Evolutionary conservation across 768 basidiomycete species (phyloP).

Genomic region (Exsudoporus frostii): DNA sequence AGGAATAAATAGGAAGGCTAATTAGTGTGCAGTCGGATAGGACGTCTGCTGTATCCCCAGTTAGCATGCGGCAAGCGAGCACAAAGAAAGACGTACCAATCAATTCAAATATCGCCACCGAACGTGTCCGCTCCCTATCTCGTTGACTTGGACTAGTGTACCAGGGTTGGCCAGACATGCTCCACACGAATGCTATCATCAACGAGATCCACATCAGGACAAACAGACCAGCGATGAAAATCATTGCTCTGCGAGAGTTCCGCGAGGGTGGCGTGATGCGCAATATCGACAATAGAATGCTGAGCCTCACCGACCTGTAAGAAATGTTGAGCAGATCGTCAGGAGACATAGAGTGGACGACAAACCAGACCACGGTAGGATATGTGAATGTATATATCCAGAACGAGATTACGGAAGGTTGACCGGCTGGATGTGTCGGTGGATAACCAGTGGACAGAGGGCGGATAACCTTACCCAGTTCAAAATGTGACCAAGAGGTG

Average conservation of each 20-base stretch:
- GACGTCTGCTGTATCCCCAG: constrained; percentile 15
- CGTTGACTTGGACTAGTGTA: neutral
- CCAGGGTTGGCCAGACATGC: neutral
- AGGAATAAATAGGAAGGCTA: constrained; percentile 2
- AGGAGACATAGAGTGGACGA: neutral
- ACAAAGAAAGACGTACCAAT: constrained; percentile 4
- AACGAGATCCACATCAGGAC: constrained; percentile 10
- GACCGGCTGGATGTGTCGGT: constrained; percentile 3
- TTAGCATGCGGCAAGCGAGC: neutral
- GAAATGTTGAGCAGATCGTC: neutral
- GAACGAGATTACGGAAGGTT: constrained; percentile 1
- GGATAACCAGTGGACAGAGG: neutral
- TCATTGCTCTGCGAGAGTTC: constrained; percentile 4
- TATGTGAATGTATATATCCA: constrained; percentile 12
- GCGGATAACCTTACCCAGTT: neutral
- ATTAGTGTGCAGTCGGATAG: constrained; percentile 16
- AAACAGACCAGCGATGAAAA: constrained; percentile 7
- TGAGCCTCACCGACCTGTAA: constrained; percentile 14
- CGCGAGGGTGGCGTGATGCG: constrained; percentile 9
- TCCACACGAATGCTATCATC: neutral
- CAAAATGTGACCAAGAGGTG: constrained; percentile 7
- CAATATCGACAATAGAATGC: constrained; percentile 12
- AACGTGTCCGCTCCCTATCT: neutral
- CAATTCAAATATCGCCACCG: constrained; percentile 13
- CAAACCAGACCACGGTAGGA: constrained; percentile 13